These are phyloP conservation scores for Beauveria pseudobassiana DNA, from an alignment of 2,329 filamentous ascomycete species.

Conservation along the genomic window DNA sequence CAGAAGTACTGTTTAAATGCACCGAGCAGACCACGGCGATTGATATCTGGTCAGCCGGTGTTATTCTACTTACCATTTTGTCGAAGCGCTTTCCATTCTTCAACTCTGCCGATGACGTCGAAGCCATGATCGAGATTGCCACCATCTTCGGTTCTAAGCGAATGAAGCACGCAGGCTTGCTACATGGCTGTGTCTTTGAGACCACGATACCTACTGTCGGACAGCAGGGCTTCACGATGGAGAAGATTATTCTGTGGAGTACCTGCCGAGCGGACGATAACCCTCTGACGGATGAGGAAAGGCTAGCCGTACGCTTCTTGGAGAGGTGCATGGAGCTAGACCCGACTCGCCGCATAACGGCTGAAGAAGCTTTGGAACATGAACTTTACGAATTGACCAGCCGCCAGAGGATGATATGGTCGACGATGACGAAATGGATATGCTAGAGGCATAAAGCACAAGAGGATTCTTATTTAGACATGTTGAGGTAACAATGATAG, in stretches of 20 bases:
- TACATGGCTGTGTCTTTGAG: slow-evolving; percentile 89
- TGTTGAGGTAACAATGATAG: slow-evolving; percentile 1
- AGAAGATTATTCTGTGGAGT: slow-evolving; percentile 94
- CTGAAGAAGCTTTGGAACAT: slow-evolving; percentile 64
- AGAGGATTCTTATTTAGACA: neutral
- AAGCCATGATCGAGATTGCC: slow-evolving; percentile 94
- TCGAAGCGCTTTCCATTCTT: slow-evolving; percentile 95
- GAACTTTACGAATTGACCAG: slow-evolving; percentile 49
- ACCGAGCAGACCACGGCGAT: slow-evolving; percentile 90
- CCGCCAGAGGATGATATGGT: slow-evolving; percentile 22
- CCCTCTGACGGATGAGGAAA: slow-evolving; percentile 58
- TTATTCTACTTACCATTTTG: slow-evolving; percentile 93
- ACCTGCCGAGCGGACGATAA: slow-evolving; percentile 63
- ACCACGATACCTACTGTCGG: slow-evolving; percentile 88
- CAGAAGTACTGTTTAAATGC: slow-evolving; percentile 95
- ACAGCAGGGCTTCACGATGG: slow-evolving; percentile 74
- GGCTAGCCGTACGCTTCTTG: slow-evolving; percentile 65
- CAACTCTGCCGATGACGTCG: slow-evolving; percentile 96
- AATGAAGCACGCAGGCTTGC: slow-evolving; percentile 74
- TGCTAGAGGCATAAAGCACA: slow-evolving; percentile 27
- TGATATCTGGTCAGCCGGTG: slow-evolving; percentile 93
- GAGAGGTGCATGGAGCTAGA: slow-evolving; percentile 69
- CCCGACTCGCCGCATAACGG: slow-evolving; percentile 64
- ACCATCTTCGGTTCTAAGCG: slow-evolving; percentile 82
- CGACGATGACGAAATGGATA: slow-evolving; percentile 50